These are phyloP conservation scores for Bolboschoenoplectus hybrid DNA, from an alignment of 202 grass and related monocot species.

Conservation along the genomic window DNA sequence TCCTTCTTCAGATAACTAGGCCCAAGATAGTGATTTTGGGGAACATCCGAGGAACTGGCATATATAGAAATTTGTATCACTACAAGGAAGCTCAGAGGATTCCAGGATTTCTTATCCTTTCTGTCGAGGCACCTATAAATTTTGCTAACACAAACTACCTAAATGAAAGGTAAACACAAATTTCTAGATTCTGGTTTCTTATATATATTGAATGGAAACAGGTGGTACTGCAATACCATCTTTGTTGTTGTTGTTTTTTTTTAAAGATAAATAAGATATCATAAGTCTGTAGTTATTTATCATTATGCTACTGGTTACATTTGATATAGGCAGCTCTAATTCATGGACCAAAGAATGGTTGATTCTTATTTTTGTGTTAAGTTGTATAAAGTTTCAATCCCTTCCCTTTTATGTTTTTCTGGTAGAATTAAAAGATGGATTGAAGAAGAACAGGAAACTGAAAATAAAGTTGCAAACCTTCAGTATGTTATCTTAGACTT, in stretches of 20 bases:
- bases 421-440: conserved; percentile 87
- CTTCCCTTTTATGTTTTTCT: conserved; percentile 5
- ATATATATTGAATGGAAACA: background rate
- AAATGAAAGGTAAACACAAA: conserved; percentile 74
- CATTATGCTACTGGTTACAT: background rate
- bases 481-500: conserved; percentile 73
- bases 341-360: background rate
- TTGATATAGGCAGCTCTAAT: background rate
- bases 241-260: too few species aligned
- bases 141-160: conserved; percentile 90
- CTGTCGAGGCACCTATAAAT: conserved; percentile 91
- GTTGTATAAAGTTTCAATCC: background rate
- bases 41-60: conserved; percentile 76
- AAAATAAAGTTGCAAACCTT: conserved; percentile 53
- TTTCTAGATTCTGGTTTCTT: background rate
- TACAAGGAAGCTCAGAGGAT: conserved; percentile 90
- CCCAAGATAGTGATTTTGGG: conserved; percentile 76
- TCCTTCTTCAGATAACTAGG: conserved; percentile 83
- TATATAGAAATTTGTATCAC: conserved; percentile 77
- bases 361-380: background rate
- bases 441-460: conserved; percentile 63
- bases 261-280: too few species aligned
- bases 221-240: background rate
- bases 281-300: background rate
- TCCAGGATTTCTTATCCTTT: conserved; percentile 79